phyloP scores from a whole-genome alignment of 164 flowering plant genomes.

The Saururus chinensis region DNA sequence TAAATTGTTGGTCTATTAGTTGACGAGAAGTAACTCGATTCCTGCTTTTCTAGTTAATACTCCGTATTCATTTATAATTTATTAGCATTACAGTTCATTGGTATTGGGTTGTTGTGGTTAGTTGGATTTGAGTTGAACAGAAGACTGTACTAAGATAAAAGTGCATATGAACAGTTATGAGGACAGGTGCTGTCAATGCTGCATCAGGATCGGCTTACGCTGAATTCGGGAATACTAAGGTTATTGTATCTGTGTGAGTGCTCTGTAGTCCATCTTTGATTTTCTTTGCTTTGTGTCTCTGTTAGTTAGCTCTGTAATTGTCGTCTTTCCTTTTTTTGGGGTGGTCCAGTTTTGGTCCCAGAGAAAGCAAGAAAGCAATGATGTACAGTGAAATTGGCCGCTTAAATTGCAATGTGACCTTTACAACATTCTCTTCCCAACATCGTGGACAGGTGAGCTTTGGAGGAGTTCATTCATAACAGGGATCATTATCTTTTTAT shows the following conservation, averaged over 20 bases:
- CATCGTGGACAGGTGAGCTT: constrained; percentile 88
- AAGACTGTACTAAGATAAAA: neutral
- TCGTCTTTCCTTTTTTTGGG: neutral
- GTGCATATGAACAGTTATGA: constrained; percentile 47
- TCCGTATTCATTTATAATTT: too few species aligned
- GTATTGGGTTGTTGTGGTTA: neutral
- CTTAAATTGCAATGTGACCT: constrained; percentile 83
- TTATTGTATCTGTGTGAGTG: constrained; percentile 95
- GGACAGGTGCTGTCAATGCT: constrained; percentile 78
- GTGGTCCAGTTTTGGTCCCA: constrained; percentile 77
- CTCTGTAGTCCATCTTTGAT: constrained; percentile 1
- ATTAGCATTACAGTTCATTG: neutral
- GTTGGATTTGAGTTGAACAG: too few species aligned
- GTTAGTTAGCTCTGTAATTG: neutral
- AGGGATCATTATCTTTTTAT: neutral
- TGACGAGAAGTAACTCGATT: neutral
- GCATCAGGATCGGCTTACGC: constrained; percentile 97
- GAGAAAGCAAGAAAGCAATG: constrained; percentile 99
- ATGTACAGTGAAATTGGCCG: constrained; percentile 84
- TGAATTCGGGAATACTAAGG: constrained; percentile 89
- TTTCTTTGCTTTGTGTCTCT: neutral
- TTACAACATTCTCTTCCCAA: constrained; percentile 66
- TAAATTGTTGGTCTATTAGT: neutral
- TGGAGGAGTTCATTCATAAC: too few species aligned
- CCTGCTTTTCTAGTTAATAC: neutral